Base-by-base conservation (phyloP, 331 rosid genomes). In the Quercus lobata region DNA sequence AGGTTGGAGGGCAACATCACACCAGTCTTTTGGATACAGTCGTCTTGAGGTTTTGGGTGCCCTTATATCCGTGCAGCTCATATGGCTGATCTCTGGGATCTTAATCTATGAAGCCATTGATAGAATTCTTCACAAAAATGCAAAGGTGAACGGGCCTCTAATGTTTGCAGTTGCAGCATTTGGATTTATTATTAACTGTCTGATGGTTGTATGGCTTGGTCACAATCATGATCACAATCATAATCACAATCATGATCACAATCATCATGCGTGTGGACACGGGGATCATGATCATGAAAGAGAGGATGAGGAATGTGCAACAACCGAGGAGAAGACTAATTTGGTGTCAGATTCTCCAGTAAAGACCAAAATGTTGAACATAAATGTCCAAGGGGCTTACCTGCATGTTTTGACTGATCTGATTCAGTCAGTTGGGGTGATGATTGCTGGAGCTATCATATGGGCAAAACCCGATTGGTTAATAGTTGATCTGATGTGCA, bases 21-120 rank as follows among this genome's bases (percentile, higher is more conserved):
- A 74, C 44, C 94, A 90, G 34, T 91, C 99, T 34, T 96, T 89
- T 0, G 99, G 99, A 66, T 93, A 87, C 86, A 88, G 80, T 30
- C 94, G 97, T 54, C 94, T 96, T 17, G 99, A 96, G 87, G 94
- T 96, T 79, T 69, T 96, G 76, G 97, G 98, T 27, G 98, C 99
- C n/a, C 96, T 96, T 81, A 54, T 91, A 9, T 96, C 99, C 35
- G 90, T 93, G 65, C 98, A 88, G 87, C 85, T 96, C 56, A 90
- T 96, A 74, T 96, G 99, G 99, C 78, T 83, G 68, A 86, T 96
- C 83, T 90, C 99, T 81, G 93, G 90, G 73, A 41, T 87, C 79
- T 82, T 96, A 70, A 89, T 91, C 72, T 88, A 90, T 82, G 97
- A 93, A 87, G 97, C 97, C 35, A 77, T 91, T 3, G 79, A 84